Evolutionary conservation across 805 yeast species (phyloP).

Genomic region (Alloascoidea africana): DNA sequence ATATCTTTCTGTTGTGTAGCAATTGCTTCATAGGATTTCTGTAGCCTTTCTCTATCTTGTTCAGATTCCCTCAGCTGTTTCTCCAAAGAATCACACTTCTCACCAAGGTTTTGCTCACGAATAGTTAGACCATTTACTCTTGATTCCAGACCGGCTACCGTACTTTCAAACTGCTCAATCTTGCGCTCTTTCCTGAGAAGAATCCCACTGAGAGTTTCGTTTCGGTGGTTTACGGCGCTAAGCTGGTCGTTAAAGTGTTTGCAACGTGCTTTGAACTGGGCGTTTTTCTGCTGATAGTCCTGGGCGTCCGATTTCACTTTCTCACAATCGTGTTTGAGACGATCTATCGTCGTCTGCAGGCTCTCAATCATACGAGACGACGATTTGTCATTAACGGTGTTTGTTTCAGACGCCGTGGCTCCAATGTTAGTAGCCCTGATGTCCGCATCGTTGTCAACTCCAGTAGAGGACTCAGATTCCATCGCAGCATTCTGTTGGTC

Average conservation of each 20-base stretch:
- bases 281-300: background rate
- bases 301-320: background rate
- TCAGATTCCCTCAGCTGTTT: background rate
- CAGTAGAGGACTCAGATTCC: no score
- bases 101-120: background rate
- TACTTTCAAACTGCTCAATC: background rate
- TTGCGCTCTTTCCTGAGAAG: background rate
- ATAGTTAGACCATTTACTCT: background rate
- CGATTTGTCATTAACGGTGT: no score
- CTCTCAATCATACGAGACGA: background rate
- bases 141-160: background rate
- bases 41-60: background rate
- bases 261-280: background rate
- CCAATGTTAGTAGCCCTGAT: no score
- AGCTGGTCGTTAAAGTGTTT: background rate
- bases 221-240: background rate
- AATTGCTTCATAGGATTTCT: background rate
- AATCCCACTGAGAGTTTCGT: conserved; percentile 1
- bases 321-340: background rate
- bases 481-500: no score
- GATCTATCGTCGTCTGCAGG: background rate
- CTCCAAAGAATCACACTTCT: background rate
- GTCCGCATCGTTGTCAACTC: no score
- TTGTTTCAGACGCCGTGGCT: no score
- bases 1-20: background rate